These are phyloP conservation scores for Diddensiella caesifluorescens DNA, from an alignment of 805 yeast species.

Conservation along the genomic window DNA sequence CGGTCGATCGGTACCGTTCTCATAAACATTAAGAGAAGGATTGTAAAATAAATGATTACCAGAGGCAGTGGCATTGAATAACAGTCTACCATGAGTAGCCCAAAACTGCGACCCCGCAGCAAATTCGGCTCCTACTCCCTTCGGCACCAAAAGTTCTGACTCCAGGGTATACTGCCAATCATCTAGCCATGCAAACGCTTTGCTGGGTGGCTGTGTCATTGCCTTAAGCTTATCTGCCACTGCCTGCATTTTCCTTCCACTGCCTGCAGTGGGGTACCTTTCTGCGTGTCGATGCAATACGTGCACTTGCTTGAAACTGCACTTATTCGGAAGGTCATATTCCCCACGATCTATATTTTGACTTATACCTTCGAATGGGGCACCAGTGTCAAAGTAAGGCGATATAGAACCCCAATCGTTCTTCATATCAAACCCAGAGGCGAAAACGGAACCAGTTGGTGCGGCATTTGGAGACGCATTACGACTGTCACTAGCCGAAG, in stretches of 20 bases:
- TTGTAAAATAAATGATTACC: conserved; percentile 26
- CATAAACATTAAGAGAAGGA: conserved; percentile 27
- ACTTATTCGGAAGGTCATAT: conserved; percentile 35
- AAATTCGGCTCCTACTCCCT: conserved; percentile 37
- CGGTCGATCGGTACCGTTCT: conserved; percentile 32
- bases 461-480: conserved; percentile 31
- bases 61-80: conserved; percentile 30
- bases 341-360: conserved; percentile 26
- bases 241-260: conserved; percentile 35
- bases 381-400: conserved; percentile 36
- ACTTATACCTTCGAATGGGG: conserved; percentile 31
- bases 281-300: conserved; percentile 75
- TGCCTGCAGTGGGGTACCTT: conserved; percentile 55
- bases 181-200: conserved; percentile 30
- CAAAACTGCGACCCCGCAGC: conserved; percentile 36
- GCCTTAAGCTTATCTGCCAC: conserved; percentile 32
- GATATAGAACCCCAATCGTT: conserved; percentile 39
- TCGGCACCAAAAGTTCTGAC: conserved; percentile 32
- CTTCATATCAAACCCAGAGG: conserved; percentile 35
- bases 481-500: conserved; percentile 18
- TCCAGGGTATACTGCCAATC: conserved; percentile 32
- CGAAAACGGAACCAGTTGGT: conserved; percentile 34
- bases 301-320: conserved; percentile 62
- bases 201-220: conserved; percentile 25
- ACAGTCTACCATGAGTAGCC: conserved; percentile 37